Evolutionary conservation across 768 basidiomycete genomes (phyloP), one percentile per base, ranked within the genome.

Genomic region (Collybiopsis confluens): DNA sequence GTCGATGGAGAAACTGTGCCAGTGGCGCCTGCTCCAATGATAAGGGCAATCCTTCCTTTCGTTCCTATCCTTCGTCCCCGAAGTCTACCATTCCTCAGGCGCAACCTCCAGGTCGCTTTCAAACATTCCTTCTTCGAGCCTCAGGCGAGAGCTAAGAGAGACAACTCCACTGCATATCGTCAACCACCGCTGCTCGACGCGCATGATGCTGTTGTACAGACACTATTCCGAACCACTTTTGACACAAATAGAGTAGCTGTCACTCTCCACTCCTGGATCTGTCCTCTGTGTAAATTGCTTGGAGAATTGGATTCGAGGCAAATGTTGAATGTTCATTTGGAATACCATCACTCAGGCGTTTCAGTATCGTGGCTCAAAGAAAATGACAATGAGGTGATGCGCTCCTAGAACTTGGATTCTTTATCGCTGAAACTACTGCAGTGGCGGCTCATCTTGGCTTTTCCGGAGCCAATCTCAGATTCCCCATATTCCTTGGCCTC

Each of bases 261-360:
- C 26, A 30, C 47, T 15, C 30, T 56, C 15, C 10, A 51, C 33
- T 20, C 37, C 13, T 56, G 56, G 56, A 30, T 24, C 18, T 56
- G 56, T 42, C 56, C 56, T 13, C 11, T 56, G 26, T 56, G 56
- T 42, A n/a, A 33, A 26, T 26, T 56, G 21, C 44, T 51, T 8
- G 56, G 56, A 4, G 20, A 35, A 37, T 37, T 56, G 38, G 27
- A 53, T 23, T 41, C 47, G n/a, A 52, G 48, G 42, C 40, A 46
- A 21, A 52, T 56, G 51, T 35, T 56, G 10, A 35, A 56, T 9
- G 36, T 13, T 20, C 56, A 56, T 21, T 28, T 56, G 6, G 40
- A 53, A 11, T 52, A 51, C 50, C 30, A 56, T 35, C 56, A 56
- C 45, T 18, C 36, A 2, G 51, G 26, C 26, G 20, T 56, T 15